Percentiles rank a stretch among this genome's conserved stretches.
These are phyloP conservation scores for Stentor roeselii DNA, from an alignment of 73 alveolate species.

Conservation along the genomic window DNA sequence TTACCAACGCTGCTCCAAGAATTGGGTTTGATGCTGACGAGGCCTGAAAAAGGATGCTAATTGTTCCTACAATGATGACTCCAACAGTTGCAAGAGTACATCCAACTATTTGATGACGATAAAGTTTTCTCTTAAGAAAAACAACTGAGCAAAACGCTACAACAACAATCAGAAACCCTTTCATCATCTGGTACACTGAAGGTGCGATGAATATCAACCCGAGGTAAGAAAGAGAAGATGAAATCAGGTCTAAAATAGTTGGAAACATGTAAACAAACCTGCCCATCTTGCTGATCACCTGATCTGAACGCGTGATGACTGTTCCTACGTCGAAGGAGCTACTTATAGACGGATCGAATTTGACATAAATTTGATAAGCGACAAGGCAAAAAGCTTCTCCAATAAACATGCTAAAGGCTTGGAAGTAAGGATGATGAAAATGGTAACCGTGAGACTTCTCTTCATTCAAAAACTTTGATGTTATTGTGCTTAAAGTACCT, in stretches of 20 bases:
- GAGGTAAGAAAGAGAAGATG: too few species aligned
- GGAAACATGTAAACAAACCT: too few species aligned
- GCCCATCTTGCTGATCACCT: too few species aligned
- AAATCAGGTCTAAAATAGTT: too few species aligned
- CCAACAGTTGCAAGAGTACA: slow-evolving; percentile 33
- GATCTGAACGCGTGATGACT: too few species aligned
- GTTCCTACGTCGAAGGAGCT: too few species aligned
- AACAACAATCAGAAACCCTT: slow-evolving; percentile 48
- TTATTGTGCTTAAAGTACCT: neutral
- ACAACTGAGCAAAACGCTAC: slow-evolving; percentile 39
- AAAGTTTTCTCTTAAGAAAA: slow-evolving; percentile 42
- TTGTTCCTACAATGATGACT: slow-evolving; percentile 50
- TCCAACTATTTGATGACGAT: slow-evolving; percentile 43
- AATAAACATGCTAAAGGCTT: neutral
- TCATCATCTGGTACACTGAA: slow-evolving; percentile 58
- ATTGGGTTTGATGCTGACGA: too few species aligned
- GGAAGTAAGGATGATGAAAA: neutral
- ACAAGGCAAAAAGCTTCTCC: neutral
- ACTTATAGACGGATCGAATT: too few species aligned
- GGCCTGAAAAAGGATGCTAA: too few species aligned
- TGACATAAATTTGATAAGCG: too few species aligned
- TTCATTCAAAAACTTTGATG: neutral
- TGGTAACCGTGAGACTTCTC: neutral
- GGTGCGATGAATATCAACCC: too few species aligned
- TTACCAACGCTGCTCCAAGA: too few species aligned